Conservation (phyloP, 2,329 filamentous ascomycete species). For the Alternaria infectoria region DNA sequence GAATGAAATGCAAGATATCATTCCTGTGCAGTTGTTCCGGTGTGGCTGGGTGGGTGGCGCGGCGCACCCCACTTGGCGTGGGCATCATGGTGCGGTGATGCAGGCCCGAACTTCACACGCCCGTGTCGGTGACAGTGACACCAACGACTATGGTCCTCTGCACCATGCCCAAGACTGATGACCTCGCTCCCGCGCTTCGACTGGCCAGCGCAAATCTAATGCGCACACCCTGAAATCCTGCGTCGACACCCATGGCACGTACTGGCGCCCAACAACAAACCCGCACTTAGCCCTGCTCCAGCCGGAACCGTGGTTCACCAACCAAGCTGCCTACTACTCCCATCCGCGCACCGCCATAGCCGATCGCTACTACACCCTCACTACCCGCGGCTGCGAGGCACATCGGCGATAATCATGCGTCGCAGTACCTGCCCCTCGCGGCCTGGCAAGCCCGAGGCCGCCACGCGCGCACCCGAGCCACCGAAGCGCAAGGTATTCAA, state of each 20-base stretch:
- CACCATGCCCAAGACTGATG: constrained; percentile 28
- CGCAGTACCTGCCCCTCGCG: constrained; percentile 40
- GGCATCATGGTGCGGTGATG: constrained; percentile 18
- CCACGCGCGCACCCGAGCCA: constrained; percentile 36
- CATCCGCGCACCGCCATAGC: constrained; percentile 10
- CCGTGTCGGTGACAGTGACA: constrained; percentile 21
- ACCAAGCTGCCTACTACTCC: constrained; percentile 1
- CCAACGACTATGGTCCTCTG: constrained; percentile 20
- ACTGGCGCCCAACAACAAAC: constrained; percentile 36
- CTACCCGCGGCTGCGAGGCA: constrained; percentile 9
- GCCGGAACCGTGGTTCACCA: constrained; percentile 17
- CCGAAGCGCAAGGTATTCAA: constrained; percentile 58
- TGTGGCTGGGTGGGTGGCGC: constrained; percentile 19
- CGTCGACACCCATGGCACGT: constrained; percentile 25
- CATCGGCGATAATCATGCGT: constrained; percentile 34
- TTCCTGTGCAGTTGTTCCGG: constrained; percentile 10
- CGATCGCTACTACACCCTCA: constrained; percentile 11
- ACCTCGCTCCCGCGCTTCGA: constrained; percentile 32
- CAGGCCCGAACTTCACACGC: constrained; percentile 20
- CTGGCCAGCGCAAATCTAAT: constrained; percentile 26
- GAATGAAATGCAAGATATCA: neutral
- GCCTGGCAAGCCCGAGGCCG: constrained; percentile 31
- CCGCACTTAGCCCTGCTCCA: constrained; percentile 14
- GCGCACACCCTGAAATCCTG: constrained; percentile 36
- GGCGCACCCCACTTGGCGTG: constrained; percentile 21